Evolutionary conservation across 352 stramenopile species (phyloP).

Genomic region (Pythium biforme): DNA sequence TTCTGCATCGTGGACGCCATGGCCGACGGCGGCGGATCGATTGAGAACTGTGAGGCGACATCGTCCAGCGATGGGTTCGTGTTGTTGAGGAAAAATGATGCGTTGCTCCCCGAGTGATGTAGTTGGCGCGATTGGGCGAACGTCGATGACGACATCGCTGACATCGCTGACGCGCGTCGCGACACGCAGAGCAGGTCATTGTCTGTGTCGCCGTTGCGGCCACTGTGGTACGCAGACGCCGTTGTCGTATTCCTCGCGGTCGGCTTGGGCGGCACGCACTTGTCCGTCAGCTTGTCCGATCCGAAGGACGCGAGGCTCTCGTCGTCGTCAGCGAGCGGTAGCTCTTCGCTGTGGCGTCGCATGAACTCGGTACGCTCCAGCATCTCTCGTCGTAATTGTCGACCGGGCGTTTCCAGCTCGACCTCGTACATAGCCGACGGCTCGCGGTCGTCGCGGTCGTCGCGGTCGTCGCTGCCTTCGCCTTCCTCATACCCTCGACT

Average conservation of each 20-base stretch:
- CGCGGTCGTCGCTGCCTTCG: background rate
- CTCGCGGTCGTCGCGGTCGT: background rate
- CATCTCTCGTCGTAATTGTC: constrained; percentile 20
- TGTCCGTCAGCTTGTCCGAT: constrained; percentile 15
- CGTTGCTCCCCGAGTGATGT: constrained; percentile 1
- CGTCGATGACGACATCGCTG: background rate
- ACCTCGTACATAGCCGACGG: background rate
- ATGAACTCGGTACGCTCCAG: constrained; percentile 28
- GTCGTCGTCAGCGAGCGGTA: constrained; percentile 19
- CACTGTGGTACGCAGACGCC: background rate
- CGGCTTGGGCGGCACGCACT: background rate
- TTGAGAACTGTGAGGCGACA: constrained; percentile 29
- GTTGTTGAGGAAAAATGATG: constrained; percentile 5
- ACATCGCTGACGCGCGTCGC: background rate
- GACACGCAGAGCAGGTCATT: constrained; percentile 1
- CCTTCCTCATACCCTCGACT: background rate
- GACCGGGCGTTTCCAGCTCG: constrained; percentile 19
- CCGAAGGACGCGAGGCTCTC: constrained; percentile 18
- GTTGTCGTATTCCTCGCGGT: background rate
- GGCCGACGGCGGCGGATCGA: constrained; percentile 22
- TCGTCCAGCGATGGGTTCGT: constrained; percentile 24
- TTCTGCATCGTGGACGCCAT: constrained; percentile 30
- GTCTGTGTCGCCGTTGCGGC: background rate
- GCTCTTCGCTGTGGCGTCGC: constrained; percentile 28
- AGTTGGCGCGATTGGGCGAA: background rate